Evolutionary conservation across 2,329 filamentous ascomycete species (phyloP).

Genomic region (Diaporthe helianthi): DNA sequence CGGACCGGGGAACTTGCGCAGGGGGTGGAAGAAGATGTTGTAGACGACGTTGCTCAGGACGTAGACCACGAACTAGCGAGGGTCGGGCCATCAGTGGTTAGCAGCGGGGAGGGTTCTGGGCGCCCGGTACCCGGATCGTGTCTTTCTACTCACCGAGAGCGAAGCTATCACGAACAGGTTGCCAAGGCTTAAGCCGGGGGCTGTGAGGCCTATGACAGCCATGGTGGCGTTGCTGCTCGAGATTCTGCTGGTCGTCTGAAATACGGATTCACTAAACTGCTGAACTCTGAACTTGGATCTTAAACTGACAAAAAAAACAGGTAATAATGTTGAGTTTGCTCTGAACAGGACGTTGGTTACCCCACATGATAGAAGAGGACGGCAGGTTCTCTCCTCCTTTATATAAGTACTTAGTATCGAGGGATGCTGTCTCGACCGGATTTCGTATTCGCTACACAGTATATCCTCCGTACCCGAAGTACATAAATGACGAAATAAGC

Average conservation of each 20-base stretch:
- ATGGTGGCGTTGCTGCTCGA: not conserved
- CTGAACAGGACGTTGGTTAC: not conserved
- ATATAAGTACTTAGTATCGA: too few relatives aligned
- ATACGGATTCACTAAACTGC: too few relatives aligned
- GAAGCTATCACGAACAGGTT: conserved; percentile 24
- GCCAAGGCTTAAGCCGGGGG: conserved; percentile 3
- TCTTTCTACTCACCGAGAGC: conserved; percentile 23
- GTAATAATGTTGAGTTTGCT: not conserved
- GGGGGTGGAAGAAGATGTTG: conserved; percentile 37
- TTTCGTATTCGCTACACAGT: not conserved
- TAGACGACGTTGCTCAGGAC: conserved; percentile 28
- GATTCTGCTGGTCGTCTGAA: not conserved
- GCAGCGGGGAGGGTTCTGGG: not conserved
- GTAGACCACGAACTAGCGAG: conserved; percentile 27
- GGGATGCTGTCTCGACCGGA: not conserved
- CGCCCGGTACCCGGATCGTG: not conserved
- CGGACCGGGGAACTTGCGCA: conserved; percentile 37
- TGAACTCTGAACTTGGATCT: not conserved
- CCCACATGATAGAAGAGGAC: not conserved
- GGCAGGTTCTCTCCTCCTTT: not conserved
- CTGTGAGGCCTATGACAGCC: conserved; percentile 2
- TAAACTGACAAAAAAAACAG: not conserved
- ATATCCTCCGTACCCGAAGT: too few relatives aligned
- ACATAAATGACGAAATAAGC: conserved; percentile 8
- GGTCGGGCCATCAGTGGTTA: not conserved